Percentiles rank a stretch among this genome's conserved stretches.
These are phyloP conservation scores for Mitragyna speciosa DNA, from an alignment of 257 asterid genomes.

Conservation along the genomic window DNA sequence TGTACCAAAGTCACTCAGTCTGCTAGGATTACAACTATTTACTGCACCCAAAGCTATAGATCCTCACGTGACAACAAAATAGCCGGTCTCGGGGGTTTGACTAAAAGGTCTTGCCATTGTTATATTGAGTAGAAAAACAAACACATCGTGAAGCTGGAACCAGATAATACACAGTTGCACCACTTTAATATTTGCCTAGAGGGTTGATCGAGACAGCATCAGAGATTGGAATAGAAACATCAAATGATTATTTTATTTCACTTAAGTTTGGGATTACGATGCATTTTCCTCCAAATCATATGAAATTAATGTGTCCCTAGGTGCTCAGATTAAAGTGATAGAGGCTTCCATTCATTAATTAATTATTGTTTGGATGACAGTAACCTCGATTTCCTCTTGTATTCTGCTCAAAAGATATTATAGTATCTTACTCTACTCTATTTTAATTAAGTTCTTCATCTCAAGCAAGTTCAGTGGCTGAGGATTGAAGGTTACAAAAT, in stretches of 20 bases:
- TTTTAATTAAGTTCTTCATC: constrained; percentile 12
- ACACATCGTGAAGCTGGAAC: constrained; percentile 55
- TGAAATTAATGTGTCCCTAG: constrained; percentile 79
- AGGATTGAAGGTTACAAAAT: too few species aligned
- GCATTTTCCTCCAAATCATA: constrained; percentile 44
- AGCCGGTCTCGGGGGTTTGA: constrained; percentile 43
- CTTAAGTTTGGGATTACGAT: constrained; percentile 40
- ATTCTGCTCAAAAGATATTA: constrained; percentile 28
- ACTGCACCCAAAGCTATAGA: constrained; percentile 19
- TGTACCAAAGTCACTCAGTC: constrained; percentile 15
- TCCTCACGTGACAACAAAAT: constrained; percentile 65
- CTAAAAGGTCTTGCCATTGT: constrained; percentile 21
- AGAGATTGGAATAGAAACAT: constrained; percentile 81
- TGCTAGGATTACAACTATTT: neutral
- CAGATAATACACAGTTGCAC: constrained; percentile 45
- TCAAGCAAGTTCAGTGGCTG: constrained; percentile 29
- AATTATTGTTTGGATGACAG: neutral
- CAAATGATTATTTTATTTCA: constrained; percentile 45
- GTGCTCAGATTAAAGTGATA: constrained; percentile 37
- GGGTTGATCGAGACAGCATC: constrained; percentile 47
- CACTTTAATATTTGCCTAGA: constrained; percentile 22
- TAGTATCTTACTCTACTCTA: neutral
- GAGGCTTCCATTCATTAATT: constrained; percentile 61
- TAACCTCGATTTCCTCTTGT: constrained; percentile 44
- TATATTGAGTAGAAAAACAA: constrained; percentile 36